Base-by-base conservation (phyloP, 2,329 filamentous ascomycete species). In the Ascochyta viciae-villosae region DNA sequence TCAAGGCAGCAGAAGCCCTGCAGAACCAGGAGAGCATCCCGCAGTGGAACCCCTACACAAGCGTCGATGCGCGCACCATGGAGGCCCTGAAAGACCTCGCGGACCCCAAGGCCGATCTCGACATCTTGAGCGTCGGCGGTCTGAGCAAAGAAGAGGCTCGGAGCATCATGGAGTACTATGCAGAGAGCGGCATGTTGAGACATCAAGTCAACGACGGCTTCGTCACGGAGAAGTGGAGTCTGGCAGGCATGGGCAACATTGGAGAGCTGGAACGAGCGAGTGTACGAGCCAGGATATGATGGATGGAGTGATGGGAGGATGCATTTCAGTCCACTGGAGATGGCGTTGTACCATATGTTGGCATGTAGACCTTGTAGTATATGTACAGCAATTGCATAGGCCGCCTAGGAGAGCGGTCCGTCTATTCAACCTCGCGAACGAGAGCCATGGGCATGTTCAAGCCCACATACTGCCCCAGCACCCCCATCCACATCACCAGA, bases 161-260 rank as follows among this genome's bases (percentile, higher is more conserved):
- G 57, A 83, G 87, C 0, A 81, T 96, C 65, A 89, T 98, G 87
- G 92, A 97, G 80, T 98, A 97, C 79, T 98, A 94, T 82, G 92
- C 91, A 5, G 87, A 86, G 33, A 96, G 91, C 74, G 95, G 94
- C 12, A 81, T 96, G 72, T 74, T 96, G 71, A 85, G 90, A 61
- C 81, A 85, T 58, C 82, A 80, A 41, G 82, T 97, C 45, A 88
- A 90, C 67, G 87, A 93, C 70, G 80, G 80, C 61, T 82, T 84
- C 60, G 89, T 97, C 33, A 82, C 84, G 22, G 90, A 96, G 82
- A 91, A 91, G 79, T 96, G 93, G 92, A 87, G 87, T 44, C 73
- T 97, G 65, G 87, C 88, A 44, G 92, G 92, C 22, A 87, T 89
- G 67, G 93, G 93, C 15, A 85, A 94, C 47, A 82, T 96, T 41